A percentile compares a stretch with the other conserved stretches of the same genome.
These are phyloP conservation scores for Boletus pseudo-olivaceus DNA, from an alignment of 768 basidiomycete genomes.

Conservation along the genomic window DNA sequence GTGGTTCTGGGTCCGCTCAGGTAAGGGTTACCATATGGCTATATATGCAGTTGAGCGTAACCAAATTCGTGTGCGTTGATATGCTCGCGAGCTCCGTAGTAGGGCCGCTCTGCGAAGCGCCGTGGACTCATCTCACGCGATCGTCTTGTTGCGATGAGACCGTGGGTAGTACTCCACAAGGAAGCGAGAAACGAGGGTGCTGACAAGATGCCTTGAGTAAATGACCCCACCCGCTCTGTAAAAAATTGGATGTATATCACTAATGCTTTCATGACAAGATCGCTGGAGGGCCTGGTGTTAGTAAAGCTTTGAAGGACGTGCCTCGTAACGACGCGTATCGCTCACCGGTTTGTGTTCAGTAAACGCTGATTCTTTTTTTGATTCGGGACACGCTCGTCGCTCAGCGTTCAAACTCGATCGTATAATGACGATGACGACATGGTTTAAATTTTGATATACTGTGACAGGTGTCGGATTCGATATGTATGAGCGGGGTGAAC, in stretches of 20 bases:
- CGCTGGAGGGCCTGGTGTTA: not conserved
- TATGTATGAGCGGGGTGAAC: constrained; percentile 2
- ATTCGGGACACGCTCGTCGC: not conserved
- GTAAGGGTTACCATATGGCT: not conserved
- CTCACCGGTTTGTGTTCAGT: not conserved
- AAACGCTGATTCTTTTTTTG: not conserved
- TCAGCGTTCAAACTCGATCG: not conserved
- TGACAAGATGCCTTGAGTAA: not conserved
- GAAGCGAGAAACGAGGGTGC: not conserved
- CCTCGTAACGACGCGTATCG: not conserved
- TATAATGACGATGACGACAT: not conserved
- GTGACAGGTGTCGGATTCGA: not conserved
- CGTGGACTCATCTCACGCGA: not conserved
- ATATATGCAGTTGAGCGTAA: not conserved
- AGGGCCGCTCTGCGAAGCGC: not conserved
- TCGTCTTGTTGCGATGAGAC: not conserved
- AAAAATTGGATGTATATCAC: too few species aligned
- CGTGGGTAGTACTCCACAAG: not conserved
- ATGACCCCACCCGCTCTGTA: too few species aligned
- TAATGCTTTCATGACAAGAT: not conserved
- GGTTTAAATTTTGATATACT: not conserved
- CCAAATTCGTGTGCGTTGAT: not conserved
- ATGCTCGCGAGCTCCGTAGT: not conserved
- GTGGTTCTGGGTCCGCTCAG: not conserved
- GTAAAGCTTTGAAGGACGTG: not conserved